Base-by-base conservation (phyloP, 805 yeast genomes). In the Barnettozyma sp. region DNA sequence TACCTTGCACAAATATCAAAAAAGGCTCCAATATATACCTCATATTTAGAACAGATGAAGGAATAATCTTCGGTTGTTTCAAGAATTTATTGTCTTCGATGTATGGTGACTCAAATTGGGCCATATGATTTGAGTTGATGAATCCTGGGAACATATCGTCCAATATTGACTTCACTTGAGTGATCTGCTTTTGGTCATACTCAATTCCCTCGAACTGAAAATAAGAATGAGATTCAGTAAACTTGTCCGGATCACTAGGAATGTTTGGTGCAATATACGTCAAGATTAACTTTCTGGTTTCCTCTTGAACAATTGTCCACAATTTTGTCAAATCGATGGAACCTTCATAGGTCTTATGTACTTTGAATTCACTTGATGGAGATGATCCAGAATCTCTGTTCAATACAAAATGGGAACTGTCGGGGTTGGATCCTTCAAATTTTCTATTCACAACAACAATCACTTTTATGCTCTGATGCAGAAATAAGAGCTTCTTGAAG, bases 31-130 rank as follows among this genome's bases (percentile, higher is more conserved):
- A 58, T 12, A 87, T 70, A 5, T 82, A 70, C 44, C 88, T 70
- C 80, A 88, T 84, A 49, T 87, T 85, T 58, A 82, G 77, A 12
- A 86, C 70, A 49, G 76, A 77, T 3, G 85, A 76, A 1, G 78
- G 75, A 3, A 83, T 82, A 25, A 85, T 58, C 4, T 78, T 68
- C 41, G 80, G 78, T 35, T 79, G 78, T 45, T 72, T 70, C 16
- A 75, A 65, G 40, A 68, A 68, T 3, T 72, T 62, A 43, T 78
- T 85, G 42, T 68, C 75, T 28, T 78, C 76, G 29, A 83, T 72
- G 46, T 73, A 82, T 6, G 70, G 65, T 1, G 67, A 58, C 25
- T 62, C 58, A 43, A 65, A 44, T 43, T 56, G 43, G 17, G 63
- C 44, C 27, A 54, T 44, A 25, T 56, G 60, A 26, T 45, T 52